These are phyloP conservation scores for Thalassiosira mediterranea DNA, from an alignment of 352 stramenopile species.

Conservation along the genomic window DNA sequence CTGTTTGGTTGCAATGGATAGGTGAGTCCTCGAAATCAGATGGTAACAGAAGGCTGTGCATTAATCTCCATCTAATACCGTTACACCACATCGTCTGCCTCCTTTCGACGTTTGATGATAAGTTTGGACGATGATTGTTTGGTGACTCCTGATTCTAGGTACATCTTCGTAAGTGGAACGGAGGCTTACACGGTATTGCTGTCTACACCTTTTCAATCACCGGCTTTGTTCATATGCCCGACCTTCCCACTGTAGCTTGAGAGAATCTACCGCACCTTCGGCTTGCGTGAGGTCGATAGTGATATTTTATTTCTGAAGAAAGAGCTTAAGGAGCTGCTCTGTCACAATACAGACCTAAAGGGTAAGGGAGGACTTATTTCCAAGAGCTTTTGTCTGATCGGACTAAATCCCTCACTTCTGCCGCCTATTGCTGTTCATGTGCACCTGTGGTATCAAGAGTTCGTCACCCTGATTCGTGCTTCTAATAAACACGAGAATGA, in stretches of 20 bases:
- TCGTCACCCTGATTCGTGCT: constrained; percentile 48
- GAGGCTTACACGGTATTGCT: no score
- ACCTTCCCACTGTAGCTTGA: no score
- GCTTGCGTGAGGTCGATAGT: constrained; percentile 27
- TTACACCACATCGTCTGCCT: no score
- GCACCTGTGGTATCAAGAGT: no score
- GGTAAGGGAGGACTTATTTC: no score
- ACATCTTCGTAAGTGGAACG: constrained; percentile 39
- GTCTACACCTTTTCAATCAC: no score
- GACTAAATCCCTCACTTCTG: neutral
- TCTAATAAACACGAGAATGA: constrained; percentile 29
- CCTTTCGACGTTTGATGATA: no score
- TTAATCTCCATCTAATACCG: no score
- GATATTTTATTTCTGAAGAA: constrained; percentile 33
- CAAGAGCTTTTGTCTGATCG: no score
- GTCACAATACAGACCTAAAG: constrained; percentile 52
- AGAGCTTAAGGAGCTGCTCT: constrained; percentile 44
- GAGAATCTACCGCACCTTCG: constrained; percentile 28
- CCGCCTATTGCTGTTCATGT: neutral
- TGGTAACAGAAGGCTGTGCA: neutral
- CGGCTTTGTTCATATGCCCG: no score
- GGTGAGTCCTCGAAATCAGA: constrained; percentile 2
- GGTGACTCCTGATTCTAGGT: constrained; percentile 24
- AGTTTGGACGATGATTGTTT: constrained; percentile 37
- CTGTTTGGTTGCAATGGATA: constrained; percentile 44